phyloP scores from a whole-genome alignment of 139 green algal species.

The Chlamydomonas schloesseri region DNA sequence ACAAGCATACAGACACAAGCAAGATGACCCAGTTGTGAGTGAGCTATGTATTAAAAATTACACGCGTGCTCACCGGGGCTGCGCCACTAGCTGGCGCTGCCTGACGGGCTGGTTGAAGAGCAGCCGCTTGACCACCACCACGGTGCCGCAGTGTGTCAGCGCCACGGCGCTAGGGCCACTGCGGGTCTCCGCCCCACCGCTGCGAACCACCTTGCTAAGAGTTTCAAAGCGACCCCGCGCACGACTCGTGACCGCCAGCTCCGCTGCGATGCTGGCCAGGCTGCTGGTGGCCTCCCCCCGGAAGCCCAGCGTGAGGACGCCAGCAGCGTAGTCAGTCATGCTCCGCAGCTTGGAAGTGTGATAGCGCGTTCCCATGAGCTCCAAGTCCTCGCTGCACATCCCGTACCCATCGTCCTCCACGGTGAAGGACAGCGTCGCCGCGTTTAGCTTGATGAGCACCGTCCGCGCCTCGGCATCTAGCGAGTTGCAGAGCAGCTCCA shows the following conservation, averaged over 20 bases:
- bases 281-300: conserved; percentile 66
- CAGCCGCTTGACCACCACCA: background rate
- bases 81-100: background rate
- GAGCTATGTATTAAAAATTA: too few species aligned
- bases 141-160: conserved; percentile 19
- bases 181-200: background rate
- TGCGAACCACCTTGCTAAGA: background rate
- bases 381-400: conserved; percentile 40
- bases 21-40: too few species aligned
- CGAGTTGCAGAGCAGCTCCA: conserved; percentile 60
- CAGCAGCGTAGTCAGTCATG: background rate
- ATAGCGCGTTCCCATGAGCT: conserved; percentile 30
- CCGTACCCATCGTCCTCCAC: conserved; percentile 70
- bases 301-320: conserved; percentile 61
- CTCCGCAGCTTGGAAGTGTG: conserved; percentile 53
- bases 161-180: background rate
- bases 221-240: conserved; percentile 72
- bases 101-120: conserved; percentile 33
- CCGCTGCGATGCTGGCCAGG: conserved; percentile 33
- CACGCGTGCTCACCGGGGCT: background rate
- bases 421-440: conserved; percentile 9
- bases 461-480: conserved; percentile 59
- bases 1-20: too few species aligned
- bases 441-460: conserved; percentile 53
- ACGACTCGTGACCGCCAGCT: conserved; percentile 60